Evolutionary conservation across 495 filamentous ascomycete species (phyloP).

Genomic region (Zalerion maritima): DNA sequence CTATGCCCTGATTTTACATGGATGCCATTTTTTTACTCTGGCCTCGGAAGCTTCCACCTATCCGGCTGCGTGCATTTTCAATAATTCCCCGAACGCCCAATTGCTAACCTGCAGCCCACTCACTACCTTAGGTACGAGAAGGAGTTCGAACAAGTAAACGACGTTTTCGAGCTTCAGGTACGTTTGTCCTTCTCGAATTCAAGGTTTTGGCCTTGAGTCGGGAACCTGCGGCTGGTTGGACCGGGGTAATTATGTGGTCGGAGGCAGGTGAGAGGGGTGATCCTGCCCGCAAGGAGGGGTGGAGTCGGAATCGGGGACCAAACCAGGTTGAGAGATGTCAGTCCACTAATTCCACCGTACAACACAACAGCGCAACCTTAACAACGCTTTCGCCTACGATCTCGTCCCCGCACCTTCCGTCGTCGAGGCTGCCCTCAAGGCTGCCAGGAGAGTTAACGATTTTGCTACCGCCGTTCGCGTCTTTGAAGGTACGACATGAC

Average conservation of each 20-base stretch:
- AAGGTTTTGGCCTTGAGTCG: neutral
- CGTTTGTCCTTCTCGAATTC: conserved; percentile 14
- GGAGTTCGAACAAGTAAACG: conserved; percentile 93
- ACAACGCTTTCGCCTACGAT: conserved; percentile 99
- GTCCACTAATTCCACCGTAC: conserved; percentile 9
- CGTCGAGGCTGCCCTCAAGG: conserved; percentile 76
- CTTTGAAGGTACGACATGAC: conserved; percentile 70
- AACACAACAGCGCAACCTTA: conserved; percentile 96
- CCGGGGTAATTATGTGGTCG: neutral
- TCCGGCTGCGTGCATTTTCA: no score
- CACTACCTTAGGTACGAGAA: conserved; percentile 72
- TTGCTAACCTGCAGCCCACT: conserved; percentile 13
- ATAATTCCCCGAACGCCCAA: neutral
- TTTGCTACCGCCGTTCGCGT: conserved; percentile 94
- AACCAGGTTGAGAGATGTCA: no score
- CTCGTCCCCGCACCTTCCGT: conserved; percentile 91
- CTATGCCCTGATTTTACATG: no score
- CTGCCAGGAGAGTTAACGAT: conserved; percentile 93
- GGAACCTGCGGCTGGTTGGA: conserved; percentile 5
- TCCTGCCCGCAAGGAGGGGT: no score
- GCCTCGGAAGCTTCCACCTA: no score
- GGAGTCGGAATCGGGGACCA: no score
- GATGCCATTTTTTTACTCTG: no score
- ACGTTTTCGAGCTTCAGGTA: conserved; percentile 99
- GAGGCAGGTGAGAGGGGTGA: conserved; percentile 4